phyloP scores from a whole-genome alignment of 2,329 filamentous ascomycete genomes.

The Orbilia brochopaga region DNA sequence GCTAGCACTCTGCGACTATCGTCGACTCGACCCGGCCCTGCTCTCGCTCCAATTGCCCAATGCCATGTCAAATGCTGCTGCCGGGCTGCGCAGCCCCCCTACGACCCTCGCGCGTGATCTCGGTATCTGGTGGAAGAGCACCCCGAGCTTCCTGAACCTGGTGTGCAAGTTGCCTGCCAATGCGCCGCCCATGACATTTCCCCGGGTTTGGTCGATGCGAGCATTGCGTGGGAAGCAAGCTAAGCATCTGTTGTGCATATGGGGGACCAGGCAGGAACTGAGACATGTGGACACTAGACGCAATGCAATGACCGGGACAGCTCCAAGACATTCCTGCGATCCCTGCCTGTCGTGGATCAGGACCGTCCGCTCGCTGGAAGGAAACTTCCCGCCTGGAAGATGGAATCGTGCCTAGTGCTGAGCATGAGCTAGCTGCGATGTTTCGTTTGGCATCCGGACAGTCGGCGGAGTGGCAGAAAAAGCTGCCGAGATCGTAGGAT shows the following conservation, averaged over 20 bases:
- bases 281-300: no score
- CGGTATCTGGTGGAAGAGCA: no score
- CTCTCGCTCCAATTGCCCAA: conserved; percentile 8
- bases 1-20: conserved; percentile 2
- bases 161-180: not conserved
- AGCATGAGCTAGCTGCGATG: no score
- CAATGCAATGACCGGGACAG: conserved; percentile 4
- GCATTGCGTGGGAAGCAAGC: conserved; percentile 5
- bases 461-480: not conserved
- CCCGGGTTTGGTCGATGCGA: conserved; percentile 39
- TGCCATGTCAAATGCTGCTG: conserved; percentile 7
- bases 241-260: not conserved
- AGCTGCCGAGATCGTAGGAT: conserved; percentile 34
- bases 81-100: no score
- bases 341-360: conserved; percentile 44
- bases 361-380: conserved; percentile 19
- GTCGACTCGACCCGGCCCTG: not conserved
- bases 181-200: conserved; percentile 22
- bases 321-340: conserved; percentile 26
- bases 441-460: not conserved
- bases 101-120: conserved; percentile 17
- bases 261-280: not conserved
- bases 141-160: no score
- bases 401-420: conserved; percentile 8
- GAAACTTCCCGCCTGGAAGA: conserved; percentile 48